phyloP scores from a whole-genome alignment of 257 asterid species.

The Salvia splendens region DNA sequence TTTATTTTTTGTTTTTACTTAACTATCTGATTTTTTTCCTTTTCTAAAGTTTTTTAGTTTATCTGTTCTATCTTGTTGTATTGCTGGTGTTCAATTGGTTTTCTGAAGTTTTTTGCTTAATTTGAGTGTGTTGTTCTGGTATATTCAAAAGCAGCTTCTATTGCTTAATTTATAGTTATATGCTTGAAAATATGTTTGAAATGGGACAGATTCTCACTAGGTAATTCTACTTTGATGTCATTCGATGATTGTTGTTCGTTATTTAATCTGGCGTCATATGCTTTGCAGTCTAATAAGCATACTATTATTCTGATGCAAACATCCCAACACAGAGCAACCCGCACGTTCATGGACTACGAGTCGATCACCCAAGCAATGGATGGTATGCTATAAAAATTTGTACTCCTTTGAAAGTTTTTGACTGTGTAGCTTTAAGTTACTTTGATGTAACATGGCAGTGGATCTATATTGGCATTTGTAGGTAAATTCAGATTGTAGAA shows the following conservation, averaged over 20 bases:
- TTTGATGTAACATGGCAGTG: neutral
- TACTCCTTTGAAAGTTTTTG: conserved; percentile 1
- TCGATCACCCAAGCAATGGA: conserved; percentile 90
- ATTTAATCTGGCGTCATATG: conserved; percentile 3
- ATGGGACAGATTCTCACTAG: neutral
- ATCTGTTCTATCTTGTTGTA: neutral
- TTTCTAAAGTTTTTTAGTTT: neutral
- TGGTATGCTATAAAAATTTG: conserved; percentile 45
- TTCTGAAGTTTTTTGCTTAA: conserved; percentile 11
- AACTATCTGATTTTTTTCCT: neutral
- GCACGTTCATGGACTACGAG: conserved; percentile 92
- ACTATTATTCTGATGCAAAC: conserved; percentile 91
- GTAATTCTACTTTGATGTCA: neutral
- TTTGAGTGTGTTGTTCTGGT: neutral
- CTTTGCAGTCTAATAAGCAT: conserved; percentile 81
- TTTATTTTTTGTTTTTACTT: neutral
- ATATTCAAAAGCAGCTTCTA: neutral
- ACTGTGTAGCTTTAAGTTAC: neutral
- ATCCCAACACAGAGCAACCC: conserved; percentile 77
- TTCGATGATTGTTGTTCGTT: neutral
- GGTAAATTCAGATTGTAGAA: conserved; percentile 1
- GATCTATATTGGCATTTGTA: neutral
- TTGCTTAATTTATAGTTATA: neutral
- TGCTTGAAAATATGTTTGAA: conserved; percentile 4
- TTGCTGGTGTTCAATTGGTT: conserved; percentile 23